Evolutionary conservation across 371 early-diverging fungal genomes (phyloP).

Genomic region (Nematocida ausubeli): DNA sequence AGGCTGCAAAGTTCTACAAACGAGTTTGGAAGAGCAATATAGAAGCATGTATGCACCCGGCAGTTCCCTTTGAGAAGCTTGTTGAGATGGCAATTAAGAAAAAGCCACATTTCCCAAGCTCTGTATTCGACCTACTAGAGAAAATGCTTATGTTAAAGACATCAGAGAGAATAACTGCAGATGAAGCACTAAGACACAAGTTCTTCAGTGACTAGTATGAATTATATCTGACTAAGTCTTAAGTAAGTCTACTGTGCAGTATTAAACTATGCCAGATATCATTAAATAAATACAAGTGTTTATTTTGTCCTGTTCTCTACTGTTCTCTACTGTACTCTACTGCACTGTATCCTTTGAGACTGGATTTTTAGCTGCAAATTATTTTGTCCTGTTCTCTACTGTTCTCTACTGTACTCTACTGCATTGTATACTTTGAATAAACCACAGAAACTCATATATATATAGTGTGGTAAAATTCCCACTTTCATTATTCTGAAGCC

Average conservation of each 20-base stretch:
- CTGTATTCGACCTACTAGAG: slow-evolving; percentile 66
- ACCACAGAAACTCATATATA: too few relatives aligned
- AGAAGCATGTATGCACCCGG: slow-evolving; percentile 61
- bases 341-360: too few relatives aligned
- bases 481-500: too few relatives aligned
- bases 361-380: too few relatives aligned
- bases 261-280: too few relatives aligned
- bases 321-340: too few relatives aligned
- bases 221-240: not conserved
- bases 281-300: too few relatives aligned
- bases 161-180: slow-evolving; percentile 65
- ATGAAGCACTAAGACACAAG: slow-evolving; percentile 66
- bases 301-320: too few relatives aligned
- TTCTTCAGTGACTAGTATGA: slow-evolving; percentile 39
- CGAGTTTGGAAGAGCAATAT: slow-evolving; percentile 68
- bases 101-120: slow-evolving; percentile 23
- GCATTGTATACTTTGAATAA: too few relatives aligned
- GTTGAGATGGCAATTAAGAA: slow-evolving; percentile 51
- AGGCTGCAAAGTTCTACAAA: slow-evolving; percentile 66
- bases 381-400: too few relatives aligned
- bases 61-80: slow-evolving; percentile 65
- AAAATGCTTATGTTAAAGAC: slow-evolving; percentile 65
- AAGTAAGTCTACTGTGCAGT: not conserved
- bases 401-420: too few relatives aligned
- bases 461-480: too few relatives aligned